These are phyloP conservation scores for Solanum arcanum DNA, from an alignment of 257 asterid species.

Conservation along the genomic window DNA sequence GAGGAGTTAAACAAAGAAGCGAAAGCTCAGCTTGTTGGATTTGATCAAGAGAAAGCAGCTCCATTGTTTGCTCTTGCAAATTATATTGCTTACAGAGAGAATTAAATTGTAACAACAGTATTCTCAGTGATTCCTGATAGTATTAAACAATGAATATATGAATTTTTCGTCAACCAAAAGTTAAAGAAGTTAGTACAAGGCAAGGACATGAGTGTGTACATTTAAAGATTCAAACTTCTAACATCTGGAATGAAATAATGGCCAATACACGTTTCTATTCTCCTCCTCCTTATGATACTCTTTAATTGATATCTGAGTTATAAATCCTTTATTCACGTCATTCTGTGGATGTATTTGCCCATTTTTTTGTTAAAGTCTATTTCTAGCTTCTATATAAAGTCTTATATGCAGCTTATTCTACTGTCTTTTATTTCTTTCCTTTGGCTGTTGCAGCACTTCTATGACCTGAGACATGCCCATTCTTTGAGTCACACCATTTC, in stretches of 20 bases:
- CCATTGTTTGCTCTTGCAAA: conserved; percentile 45
- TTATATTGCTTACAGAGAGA: conserved; percentile 48
- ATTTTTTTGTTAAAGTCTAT: not conserved
- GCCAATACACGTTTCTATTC: not conserved
- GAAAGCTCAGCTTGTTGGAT: conserved; percentile 29
- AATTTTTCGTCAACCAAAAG: not conserved
- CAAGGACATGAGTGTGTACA: not conserved
- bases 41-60: conserved; percentile 32
- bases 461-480: not conserved
- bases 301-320: not conserved
- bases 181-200: not conserved
- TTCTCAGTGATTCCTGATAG: not conserved
- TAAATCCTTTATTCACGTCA: not conserved
- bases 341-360: not conserved
- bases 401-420: not conserved
- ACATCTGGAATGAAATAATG: not conserved
- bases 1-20: conserved; percentile 46
- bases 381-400: not conserved
- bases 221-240: not conserved
- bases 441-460: not conserved
- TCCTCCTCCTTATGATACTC: not conserved
- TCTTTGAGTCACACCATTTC: not conserved
- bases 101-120: conserved; percentile 5
- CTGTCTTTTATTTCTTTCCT: not conserved
- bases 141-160: not conserved